phyloP scores from a whole-genome alignment of 345 rosid species.

The Populus ilicifolia region DNA sequence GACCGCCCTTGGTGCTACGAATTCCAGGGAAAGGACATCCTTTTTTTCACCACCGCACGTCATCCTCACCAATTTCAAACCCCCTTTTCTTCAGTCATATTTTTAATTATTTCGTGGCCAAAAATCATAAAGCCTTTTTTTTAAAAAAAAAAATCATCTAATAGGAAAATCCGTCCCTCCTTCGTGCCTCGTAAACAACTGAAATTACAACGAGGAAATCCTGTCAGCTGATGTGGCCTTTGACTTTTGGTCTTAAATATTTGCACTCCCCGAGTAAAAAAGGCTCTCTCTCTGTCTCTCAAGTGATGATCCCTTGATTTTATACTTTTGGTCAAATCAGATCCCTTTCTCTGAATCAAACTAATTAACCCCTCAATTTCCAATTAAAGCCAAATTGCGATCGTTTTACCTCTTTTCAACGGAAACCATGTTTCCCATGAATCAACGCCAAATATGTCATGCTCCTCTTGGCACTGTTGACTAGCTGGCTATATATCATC shows the following conservation, averaged over 20 bases:
- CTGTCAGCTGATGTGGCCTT: constrained; percentile 3
- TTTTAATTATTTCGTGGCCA: not conserved
- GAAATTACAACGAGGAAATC: not conserved
- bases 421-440: not conserved
- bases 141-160: not conserved
- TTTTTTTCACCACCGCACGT: not conserved
- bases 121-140: not conserved
- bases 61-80: not conserved
- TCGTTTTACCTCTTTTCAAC: too few species aligned
- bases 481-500: not conserved
- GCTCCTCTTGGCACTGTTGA: not conserved
- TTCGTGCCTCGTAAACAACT: not conserved
- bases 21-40: not conserved
- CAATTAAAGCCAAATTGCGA: not conserved
- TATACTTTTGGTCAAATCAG: not conserved
- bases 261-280: not conserved
- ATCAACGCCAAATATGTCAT: not conserved
- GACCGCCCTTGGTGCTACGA: not conserved
- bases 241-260: not conserved
- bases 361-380: not conserved
- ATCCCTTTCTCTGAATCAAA: not conserved
- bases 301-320: not conserved
- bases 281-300: too few species aligned
- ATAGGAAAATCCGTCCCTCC: not conserved
- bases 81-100: not conserved